Base-by-base conservation (phyloP, 257 asterid species). In the Nicotiana benthamiana region DNA sequence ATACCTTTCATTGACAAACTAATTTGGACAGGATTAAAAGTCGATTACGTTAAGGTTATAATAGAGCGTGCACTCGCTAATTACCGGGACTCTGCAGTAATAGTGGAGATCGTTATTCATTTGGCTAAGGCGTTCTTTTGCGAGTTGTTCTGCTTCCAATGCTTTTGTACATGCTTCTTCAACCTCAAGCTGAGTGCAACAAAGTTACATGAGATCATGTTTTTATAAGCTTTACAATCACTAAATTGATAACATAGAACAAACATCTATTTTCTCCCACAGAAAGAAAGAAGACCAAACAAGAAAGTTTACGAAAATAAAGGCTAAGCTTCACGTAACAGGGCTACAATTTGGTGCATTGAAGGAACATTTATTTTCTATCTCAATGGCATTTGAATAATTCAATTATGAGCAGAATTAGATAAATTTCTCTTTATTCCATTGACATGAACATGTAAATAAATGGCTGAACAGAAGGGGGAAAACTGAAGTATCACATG, bases 51-150 rank as follows among this genome's bases (percentile, higher is more conserved):
- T 79, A 7, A 28, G 81, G 67, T 77, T 17, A 9, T 27, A 65
- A 62, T 13, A 75, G 30, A 84, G 64, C 80, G 17, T 60, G 20
- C 20, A 28, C 10, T 34, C 52, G 79, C 0, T 27, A 48, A 91
- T 79, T 90, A 94, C 98, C 75, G 87, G 86, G 78, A 80, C 83
- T 86, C 94, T 88, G 90, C 94, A 90, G 80, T 92, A 97, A 61
- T 81, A 72, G 15, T 83, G 85, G 67, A 94, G 90, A 62, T 94
- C 95, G 8, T 82, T 67, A 66, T 87, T 92, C 93, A 94, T 61
- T 77, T 90, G 90, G 72, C 75, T 52, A 83, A 94, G 90, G 67
- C 89, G 86, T 75, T 80, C 88, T 88, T 87, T 91, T 51, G 94
- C 97, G 11, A 56, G 62, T 81, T 83, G 87, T 84, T 94, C 97